A percentile compares a stretch with the other conserved stretches of the same genome.
phyloP scores from a whole-genome alignment of 2,329 filamentous ascomycete species.

The Talaromyces sp. region DNA sequence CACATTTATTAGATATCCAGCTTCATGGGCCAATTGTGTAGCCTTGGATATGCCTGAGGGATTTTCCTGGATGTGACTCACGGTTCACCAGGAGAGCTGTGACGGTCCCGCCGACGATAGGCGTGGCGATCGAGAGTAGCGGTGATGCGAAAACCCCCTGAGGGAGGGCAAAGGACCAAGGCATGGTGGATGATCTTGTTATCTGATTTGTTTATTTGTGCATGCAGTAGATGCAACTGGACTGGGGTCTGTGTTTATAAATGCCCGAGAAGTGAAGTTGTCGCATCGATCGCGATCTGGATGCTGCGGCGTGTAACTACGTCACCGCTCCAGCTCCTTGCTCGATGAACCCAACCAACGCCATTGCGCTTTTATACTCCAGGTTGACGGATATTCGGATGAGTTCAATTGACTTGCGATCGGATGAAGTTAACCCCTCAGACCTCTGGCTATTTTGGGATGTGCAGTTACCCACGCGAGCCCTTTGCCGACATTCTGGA shows the following conservation, averaged over 20 bases:
- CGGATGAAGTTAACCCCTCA: too few species aligned
- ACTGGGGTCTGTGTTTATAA: not conserved
- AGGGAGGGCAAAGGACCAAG: slow-evolving; percentile 35
- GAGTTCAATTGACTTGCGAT: too few species aligned
- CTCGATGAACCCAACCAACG: not conserved
- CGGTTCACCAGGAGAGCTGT: slow-evolving; percentile 36
- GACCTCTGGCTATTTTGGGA: too few species aligned
- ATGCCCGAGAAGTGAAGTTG: not conserved
- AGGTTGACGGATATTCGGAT: not conserved
- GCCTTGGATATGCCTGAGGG: not conserved
- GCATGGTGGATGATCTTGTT: slow-evolving; percentile 18
- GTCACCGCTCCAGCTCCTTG: slow-evolving; percentile 1
- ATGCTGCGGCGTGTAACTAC: not conserved
- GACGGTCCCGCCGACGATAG: slow-evolving; percentile 27
- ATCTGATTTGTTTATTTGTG: not conserved
- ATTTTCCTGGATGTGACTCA: slow-evolving; percentile 15
- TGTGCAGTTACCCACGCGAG: too few species aligned
- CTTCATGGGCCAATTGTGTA: too few species aligned
- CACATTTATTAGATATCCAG: too few species aligned
- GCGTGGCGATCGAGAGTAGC: slow-evolving; percentile 32
- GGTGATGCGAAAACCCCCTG: slow-evolving; percentile 35
- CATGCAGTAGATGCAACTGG: not conserved
- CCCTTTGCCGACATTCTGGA: too few species aligned
- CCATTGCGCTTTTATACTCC: not conserved
- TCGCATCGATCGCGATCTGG: slow-evolving; percentile 8